Evolutionary conservation across 495 filamentous ascomycete species (phyloP).

Genomic region (Geoglossum glabrum): DNA sequence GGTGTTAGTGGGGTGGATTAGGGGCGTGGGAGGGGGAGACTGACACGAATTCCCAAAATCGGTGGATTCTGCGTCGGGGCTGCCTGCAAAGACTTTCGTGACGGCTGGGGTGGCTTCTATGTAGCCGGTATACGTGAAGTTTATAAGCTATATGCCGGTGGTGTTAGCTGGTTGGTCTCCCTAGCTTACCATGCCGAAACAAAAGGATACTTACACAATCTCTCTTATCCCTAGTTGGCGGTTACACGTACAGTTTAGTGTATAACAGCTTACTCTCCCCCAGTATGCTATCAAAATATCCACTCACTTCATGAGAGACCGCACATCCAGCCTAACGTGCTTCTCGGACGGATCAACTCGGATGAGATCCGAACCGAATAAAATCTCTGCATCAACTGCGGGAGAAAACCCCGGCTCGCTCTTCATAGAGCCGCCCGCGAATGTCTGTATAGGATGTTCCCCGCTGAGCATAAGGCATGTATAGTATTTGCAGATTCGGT

Average conservation of each 20-base stretch:
- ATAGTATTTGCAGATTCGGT: neutral
- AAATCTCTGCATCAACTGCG: conserved; percentile 1
- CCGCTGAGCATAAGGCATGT: neutral
- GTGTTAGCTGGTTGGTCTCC: neutral
- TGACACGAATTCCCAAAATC: conserved; percentile 35
- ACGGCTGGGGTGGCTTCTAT: conserved; percentile 7
- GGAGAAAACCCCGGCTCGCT: conserved; percentile 22
- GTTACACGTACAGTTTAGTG: too few species aligned
- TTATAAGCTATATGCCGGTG: neutral
- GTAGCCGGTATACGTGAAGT: conserved; percentile 2
- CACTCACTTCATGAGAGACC: neutral
- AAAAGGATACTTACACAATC: neutral
- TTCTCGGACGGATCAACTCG: neutral
- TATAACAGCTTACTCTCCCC: neutral
- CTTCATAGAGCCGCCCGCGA: conserved; percentile 25
- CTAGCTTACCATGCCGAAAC: neutral
- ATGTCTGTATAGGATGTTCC: conserved; percentile 15
- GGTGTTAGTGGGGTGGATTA: neutral
- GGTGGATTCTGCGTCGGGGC: conserved; percentile 28
- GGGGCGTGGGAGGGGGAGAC: conserved; percentile 9
- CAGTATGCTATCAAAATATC: neutral
- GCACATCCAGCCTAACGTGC: conserved; percentile 1
- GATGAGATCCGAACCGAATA: neutral
- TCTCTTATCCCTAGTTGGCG: neutral
- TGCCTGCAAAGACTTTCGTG: conserved; percentile 23